Evolutionary conservation across 2,329 filamentous ascomycete genomes (phyloP).

Genomic region (Fusarium sp.): DNA sequence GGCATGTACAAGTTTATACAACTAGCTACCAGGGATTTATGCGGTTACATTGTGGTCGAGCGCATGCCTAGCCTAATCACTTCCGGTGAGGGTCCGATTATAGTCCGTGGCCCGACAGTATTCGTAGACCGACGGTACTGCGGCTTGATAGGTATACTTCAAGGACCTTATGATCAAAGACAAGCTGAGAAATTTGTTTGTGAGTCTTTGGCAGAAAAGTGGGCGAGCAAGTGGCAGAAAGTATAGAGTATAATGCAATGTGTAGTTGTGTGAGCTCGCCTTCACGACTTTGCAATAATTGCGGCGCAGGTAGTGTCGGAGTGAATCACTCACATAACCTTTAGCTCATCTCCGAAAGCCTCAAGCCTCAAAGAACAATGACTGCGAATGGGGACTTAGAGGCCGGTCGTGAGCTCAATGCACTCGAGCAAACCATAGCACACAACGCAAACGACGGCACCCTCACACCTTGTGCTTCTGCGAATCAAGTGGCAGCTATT

Average conservation of each 20-base stretch:
- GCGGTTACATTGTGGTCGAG: constrained; percentile 5
- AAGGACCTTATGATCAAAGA: neutral
- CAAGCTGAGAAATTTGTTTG: neutral
- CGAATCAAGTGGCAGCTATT: constrained; percentile 45
- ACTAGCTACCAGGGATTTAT: neutral
- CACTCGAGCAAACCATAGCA: neutral
- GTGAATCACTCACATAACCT: neutral
- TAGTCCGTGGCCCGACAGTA: neutral
- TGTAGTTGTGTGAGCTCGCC: neutral
- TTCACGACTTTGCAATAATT: neutral
- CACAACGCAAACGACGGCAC: neutral
- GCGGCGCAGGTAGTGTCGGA: neutral
- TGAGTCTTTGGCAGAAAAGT: neutral
- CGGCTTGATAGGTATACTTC: neutral
- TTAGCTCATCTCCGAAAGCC: neutral
- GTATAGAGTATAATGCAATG: neutral
- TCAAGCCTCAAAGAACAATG: neutral
- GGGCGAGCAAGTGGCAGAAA: neutral
- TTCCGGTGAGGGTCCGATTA: constrained; percentile 18
- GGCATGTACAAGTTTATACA: neutral
- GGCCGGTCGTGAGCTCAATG: constrained; percentile 3
- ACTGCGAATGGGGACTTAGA: constrained; percentile 28
- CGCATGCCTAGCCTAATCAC: neutral
- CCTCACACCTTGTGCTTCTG: constrained; percentile 52
- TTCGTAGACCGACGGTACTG: neutral